Conservation (phyloP, 2,329 filamentous ascomycete species). For the Stemphylium beticola region DNA sequence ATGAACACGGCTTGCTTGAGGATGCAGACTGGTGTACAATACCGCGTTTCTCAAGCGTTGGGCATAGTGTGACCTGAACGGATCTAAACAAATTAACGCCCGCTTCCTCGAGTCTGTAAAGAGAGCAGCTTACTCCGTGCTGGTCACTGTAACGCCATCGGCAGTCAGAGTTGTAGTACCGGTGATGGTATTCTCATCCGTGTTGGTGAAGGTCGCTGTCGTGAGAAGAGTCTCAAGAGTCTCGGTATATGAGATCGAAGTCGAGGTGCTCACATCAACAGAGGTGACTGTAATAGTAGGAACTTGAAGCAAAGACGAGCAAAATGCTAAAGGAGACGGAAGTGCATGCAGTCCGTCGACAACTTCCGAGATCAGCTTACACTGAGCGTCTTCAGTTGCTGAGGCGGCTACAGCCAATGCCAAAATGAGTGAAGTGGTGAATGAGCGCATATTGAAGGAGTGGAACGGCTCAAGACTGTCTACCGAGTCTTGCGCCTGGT, state of each 20-base stretch:
- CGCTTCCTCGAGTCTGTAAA: too few species aligned
- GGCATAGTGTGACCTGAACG: background rate
- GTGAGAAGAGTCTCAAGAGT: background rate
- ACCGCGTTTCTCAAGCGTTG: background rate
- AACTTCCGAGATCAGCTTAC: background rate
- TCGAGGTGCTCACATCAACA: background rate
- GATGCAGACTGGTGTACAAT: background rate
- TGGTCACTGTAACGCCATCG: background rate
- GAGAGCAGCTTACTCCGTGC: background rate
- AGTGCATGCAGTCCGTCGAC: background rate
- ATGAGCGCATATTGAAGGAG: background rate
- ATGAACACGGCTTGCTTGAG: background rate
- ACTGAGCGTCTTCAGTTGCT: background rate
- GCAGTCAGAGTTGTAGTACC: background rate
- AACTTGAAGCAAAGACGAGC: background rate
- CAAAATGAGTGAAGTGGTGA: background rate
- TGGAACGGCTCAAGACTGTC: background rate
- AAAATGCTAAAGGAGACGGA: background rate
- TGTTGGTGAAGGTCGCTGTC: background rate
- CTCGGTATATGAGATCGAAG: background rate
- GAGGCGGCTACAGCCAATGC: constrained; percentile 1
- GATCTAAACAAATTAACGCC: background rate
- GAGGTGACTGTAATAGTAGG: background rate
- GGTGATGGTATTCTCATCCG: background rate
- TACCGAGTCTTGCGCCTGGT: background rate